These are phyloP conservation scores for Lecanicillium sp. DNA, from an alignment of 2,329 filamentous ascomycete genomes.

Conservation along the genomic window DNA sequence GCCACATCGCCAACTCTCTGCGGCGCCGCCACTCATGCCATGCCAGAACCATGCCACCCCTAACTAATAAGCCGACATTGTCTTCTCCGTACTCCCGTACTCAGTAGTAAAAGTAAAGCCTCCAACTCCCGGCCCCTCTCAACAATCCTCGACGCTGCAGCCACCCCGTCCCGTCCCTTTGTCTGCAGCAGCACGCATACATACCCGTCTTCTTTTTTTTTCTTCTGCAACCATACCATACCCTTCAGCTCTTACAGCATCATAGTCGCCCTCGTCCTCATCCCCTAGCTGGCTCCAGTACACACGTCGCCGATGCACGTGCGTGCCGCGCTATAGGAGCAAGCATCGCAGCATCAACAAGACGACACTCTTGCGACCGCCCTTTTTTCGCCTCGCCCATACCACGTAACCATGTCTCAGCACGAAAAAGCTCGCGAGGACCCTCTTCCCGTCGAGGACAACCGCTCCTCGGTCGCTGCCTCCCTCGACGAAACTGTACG, in stretches of 20 bases:
- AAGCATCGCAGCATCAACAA: constrained; percentile 7
- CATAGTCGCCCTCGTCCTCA: not conserved
- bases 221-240: constrained; percentile 9
- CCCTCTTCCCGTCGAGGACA: constrained; percentile 7
- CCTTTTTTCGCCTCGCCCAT: not conserved
- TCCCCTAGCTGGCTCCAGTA: constrained; percentile 11
- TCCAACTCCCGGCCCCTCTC: constrained; percentile 7
- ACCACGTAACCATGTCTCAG: constrained; percentile 18
- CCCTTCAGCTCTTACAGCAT: constrained; percentile 12
- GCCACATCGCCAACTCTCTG: constrained; percentile 12
- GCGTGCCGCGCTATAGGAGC: not conserved
- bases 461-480: not conserved
- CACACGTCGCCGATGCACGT: constrained; percentile 8
- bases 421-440: constrained; percentile 14
- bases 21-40: constrained; percentile 7
- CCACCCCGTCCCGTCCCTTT: not conserved
- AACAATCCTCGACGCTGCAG: not conserved
- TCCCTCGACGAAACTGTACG: constrained; percentile 7
- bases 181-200: constrained; percentile 1
- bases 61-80: constrained; percentile 9
- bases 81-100: too few species aligned
- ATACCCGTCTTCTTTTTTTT: too few species aligned
- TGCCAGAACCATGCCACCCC: too few species aligned
- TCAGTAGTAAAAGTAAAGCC: too few species aligned
- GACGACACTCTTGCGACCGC: not conserved